Conservation (phyloP, 768 basidiomycete genomes). For the Tricholoma bakamatsutake region DNA sequence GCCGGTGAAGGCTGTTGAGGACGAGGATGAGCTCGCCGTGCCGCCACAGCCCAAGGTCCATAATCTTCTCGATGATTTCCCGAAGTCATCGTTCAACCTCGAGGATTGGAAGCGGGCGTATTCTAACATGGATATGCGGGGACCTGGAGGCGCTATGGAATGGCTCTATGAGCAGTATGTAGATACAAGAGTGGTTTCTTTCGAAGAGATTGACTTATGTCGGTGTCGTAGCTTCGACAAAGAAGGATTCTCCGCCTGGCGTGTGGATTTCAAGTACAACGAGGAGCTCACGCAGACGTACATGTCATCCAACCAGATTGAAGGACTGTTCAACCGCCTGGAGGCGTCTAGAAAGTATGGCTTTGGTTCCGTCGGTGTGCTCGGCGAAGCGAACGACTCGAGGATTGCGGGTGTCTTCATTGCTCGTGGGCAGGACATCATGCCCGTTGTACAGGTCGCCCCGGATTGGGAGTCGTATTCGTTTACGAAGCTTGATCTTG, state of each 20-base stretch:
- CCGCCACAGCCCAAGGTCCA: conserved; percentile 85
- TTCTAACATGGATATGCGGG: conserved; percentile 96
- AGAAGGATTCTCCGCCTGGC: conserved; percentile 86
- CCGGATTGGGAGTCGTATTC: conserved; percentile 91
- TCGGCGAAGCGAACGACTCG: conserved; percentile 74
- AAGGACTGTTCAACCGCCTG: conserved; percentile 96
- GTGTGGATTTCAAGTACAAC: conserved; percentile 60
- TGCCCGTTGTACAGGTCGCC: conserved; percentile 69
- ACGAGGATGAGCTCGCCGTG: conserved; percentile 64
- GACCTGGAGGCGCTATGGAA: conserved; percentile 76
- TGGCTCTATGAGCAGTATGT: conserved; percentile 95
- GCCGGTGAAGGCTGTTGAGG: conserved; percentile 46
- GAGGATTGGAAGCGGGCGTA: conserved; percentile 98
- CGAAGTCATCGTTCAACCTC: conserved; percentile 82
- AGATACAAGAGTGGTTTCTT: too few species aligned
- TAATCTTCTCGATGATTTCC: conserved; percentile 91
- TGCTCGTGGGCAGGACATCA: conserved; percentile 69
- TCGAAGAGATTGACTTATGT: not conserved
- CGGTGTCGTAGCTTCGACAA: conserved; percentile 63
- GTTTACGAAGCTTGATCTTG: conserved; percentile 73
- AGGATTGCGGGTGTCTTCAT: conserved; percentile 81
- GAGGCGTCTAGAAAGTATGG: conserved; percentile 97
- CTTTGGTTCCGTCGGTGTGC: conserved; percentile 89
- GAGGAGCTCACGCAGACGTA: conserved; percentile 70
- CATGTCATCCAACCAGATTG: conserved; percentile 93